Base-by-base conservation (phyloP, 2,329 filamentous ascomycete genomes). In the Tolypocladium tropicale region DNA sequence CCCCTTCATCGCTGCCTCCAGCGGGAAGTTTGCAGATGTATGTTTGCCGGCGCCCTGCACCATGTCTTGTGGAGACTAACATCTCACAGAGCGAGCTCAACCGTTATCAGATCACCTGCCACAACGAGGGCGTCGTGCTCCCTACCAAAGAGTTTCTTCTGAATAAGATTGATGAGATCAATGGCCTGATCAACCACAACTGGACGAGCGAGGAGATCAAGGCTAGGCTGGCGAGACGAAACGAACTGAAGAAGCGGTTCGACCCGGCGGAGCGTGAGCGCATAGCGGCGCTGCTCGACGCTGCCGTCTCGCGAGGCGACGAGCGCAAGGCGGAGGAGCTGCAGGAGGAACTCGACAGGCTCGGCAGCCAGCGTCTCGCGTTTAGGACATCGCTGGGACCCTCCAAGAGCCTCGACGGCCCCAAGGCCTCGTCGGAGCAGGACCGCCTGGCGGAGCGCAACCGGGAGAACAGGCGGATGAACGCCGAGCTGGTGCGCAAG, bases 1-100 rank as follows among this genome's bases (percentile, higher is more conserved):
- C 74, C 91, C 92, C 5, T 96, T 97, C 70, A 86, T 94, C 59
- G 86, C 87, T 60, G 92, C 93, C 67, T 97, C 94, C 0, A 92
- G 96, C 69, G 84, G 85, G 53, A 78, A 80, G 46, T 89, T 97
- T 66, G 89, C 88, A n/a, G 90, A 94, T 71, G 88, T 90, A n/a
- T 30, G 46, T 18, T 49, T n/a, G 23, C 28, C 28, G 16, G 9
- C 3, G 12, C 14, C 6, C 9, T 10, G 25, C 4, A 32, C n/a
- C n/a, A 10, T 7, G 46, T 3, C 3, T 2, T 12, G 55, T 6
- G 30, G 14, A 55, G 52, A 59, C 65, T 73, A 57, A 70, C 61
- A 30, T 46, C 39, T 11, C 60, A 36, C 55, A 94, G 81, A 75
- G 78, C 53, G 94, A 99, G 68, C 89, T 90, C 72, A 85, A 86